Percentiles rank a stretch among this genome's conserved stretches.
Conservation (phyloP, 805 yeast genomes). For the Metschnikowia vanudenii region DNA sequence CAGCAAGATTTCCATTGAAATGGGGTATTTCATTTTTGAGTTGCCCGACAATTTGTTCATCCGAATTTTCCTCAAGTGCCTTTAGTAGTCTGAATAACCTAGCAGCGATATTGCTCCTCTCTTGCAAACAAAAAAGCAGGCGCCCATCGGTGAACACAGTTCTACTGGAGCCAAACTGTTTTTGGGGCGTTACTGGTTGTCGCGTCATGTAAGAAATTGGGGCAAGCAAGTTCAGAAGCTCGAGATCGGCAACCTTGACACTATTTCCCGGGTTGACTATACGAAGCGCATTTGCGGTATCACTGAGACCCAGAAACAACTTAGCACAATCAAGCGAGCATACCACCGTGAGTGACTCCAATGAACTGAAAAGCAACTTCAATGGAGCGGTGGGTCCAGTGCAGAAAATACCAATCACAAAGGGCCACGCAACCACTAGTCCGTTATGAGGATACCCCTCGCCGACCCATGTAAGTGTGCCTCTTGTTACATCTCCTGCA, state of each 20-base stretch:
- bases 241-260: conserved; percentile 8
- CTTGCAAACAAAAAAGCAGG: conserved; percentile 5
- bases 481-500: conserved; percentile 41
- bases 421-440: conserved; percentile 37
- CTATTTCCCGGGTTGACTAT: conserved; percentile 1
- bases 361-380: conserved; percentile 24
- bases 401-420: conserved; percentile 30
- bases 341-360: conserved; percentile 24
- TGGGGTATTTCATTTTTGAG: not conserved
- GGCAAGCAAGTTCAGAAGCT: conserved; percentile 12
- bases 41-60: not conserved
- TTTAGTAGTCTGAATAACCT: not conserved
- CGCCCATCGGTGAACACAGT: conserved; percentile 9
- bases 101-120: not conserved
- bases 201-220: conserved; percentile 3
- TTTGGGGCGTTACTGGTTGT: conserved; percentile 2
- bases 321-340: conserved; percentile 1
- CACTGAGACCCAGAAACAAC: not conserved
- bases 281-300: not conserved
- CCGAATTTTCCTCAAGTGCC: not conserved
- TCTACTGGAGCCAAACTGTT: conserved; percentile 3
- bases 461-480: conserved; percentile 39
- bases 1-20: not conserved
- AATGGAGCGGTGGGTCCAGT: conserved; percentile 1
- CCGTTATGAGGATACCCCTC: conserved; percentile 38